Conservation (phyloP, 768 basidiomycete genomes). For the Tulasnella sp. region DNA sequence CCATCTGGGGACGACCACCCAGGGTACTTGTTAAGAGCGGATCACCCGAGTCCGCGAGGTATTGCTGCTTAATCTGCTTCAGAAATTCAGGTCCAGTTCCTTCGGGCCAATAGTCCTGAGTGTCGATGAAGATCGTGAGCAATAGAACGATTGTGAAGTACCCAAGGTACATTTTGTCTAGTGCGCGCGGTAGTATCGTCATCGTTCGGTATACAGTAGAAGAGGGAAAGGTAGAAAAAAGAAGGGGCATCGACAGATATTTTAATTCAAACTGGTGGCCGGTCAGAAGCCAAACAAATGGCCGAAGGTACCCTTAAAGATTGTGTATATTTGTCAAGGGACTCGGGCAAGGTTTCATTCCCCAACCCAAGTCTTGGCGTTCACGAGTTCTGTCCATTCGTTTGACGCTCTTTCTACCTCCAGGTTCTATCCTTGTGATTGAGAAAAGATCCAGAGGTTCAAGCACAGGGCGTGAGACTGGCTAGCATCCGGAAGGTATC, state of each 20-base stretch:
- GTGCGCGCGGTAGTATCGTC: not conserved
- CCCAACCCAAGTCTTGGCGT: too few relatives aligned
- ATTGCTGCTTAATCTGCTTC: conserved; percentile 1
- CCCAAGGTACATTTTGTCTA: conserved; percentile 5
- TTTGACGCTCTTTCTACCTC: too few relatives aligned
- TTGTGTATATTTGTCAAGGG: too few relatives aligned
- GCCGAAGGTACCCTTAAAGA: too few relatives aligned
- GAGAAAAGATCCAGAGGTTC: not conserved
- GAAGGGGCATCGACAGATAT: not conserved
- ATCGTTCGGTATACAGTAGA: not conserved
- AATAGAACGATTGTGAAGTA: conserved; percentile 7
- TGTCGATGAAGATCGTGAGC: not conserved
- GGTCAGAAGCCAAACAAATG: not conserved
- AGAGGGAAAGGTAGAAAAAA: not conserved
- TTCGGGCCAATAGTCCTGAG: conserved; percentile 12
- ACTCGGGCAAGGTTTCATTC: too few relatives aligned
- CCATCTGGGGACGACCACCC: not conserved
- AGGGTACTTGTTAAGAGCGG: not conserved
- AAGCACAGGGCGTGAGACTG: too few relatives aligned
- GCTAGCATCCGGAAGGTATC: too few relatives aligned
- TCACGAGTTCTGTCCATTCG: too few relatives aligned
- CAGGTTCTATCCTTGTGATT: too few relatives aligned
- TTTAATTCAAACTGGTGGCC: not conserved
- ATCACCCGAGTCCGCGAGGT: not conserved
- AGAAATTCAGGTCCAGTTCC: not conserved